phyloP scores from a whole-genome alignment of 1,284 basidiomycete genomes.

The Tilletia horrida region DNA sequence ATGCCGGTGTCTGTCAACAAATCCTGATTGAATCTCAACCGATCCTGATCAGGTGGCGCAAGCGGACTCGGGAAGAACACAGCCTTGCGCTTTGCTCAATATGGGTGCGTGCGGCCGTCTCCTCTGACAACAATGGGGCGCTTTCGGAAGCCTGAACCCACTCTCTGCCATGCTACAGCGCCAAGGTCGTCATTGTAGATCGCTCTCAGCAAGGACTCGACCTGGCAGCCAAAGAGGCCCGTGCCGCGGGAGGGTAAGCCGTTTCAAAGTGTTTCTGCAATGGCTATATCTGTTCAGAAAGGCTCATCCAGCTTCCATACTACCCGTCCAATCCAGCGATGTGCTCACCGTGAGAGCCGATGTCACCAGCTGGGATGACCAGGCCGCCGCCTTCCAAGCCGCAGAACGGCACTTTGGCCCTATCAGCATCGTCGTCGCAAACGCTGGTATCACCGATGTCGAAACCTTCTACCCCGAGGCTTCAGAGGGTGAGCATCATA shows the following conservation, averaged over 20 bases:
- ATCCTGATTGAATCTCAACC: constrained; percentile 5
- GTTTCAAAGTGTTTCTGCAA: not conserved
- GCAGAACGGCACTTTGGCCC: constrained; percentile 59
- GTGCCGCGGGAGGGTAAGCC: constrained; percentile 59
- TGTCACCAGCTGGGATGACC: constrained; percentile 63
- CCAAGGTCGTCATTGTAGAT: constrained; percentile 64
- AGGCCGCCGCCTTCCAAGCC: constrained; percentile 62
- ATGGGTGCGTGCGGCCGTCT: constrained; percentile 57
- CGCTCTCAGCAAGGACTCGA: constrained; percentile 57
- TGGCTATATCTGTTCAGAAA: not conserved
- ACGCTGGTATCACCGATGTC: constrained; percentile 62
- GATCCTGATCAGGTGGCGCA: constrained; percentile 58
- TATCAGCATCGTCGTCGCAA: constrained; percentile 59
- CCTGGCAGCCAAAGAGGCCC: constrained; percentile 58
- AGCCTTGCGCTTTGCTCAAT: constrained; percentile 59
- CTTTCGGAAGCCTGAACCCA: too few relatives aligned
- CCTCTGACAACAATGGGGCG: too few relatives aligned
- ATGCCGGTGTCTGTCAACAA: not conserved
- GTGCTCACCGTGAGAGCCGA: constrained; percentile 60
- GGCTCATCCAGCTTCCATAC: too few relatives aligned
- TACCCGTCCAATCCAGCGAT: constrained; percentile 57
- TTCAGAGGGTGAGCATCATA: constrained; percentile 25
- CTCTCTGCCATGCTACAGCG: constrained; percentile 53
- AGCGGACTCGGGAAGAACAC: constrained; percentile 63
- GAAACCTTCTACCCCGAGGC: constrained; percentile 47